A percentile compares a stretch with the other conserved stretches of the same genome.
These are phyloP conservation scores for Tilletia walkeri DNA, from an alignment of 1,284 basidiomycete genomes.

Conservation along the genomic window DNA sequence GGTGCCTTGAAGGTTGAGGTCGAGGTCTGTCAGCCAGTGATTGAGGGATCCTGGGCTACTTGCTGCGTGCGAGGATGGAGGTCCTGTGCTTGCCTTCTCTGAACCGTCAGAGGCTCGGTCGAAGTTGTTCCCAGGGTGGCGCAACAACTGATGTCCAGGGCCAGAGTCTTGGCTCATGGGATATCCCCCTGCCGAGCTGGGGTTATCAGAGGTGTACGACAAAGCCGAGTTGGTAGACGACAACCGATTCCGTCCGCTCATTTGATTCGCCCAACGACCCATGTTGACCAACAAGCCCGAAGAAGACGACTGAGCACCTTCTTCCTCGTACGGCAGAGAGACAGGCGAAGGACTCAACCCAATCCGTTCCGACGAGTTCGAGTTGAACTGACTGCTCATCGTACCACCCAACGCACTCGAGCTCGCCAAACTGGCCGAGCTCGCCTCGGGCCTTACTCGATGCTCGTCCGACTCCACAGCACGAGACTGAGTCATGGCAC, in stretches of 20 bases:
- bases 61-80: no score
- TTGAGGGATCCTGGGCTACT: neutral
- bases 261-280: neutral
- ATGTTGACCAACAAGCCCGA: neutral
- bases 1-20: neutral
- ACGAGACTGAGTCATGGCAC: neutral
- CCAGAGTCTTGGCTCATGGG: no score
- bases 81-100: no score
- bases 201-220: neutral
- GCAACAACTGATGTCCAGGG: no score
- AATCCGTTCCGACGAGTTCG: no score
- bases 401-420: neutral
- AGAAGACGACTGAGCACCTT: neutral
- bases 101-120: no score
- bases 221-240: constrained; percentile 6
- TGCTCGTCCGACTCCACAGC: neutral
- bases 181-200: no score
- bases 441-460: no score
- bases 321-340: no score
- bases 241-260: neutral
- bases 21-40: constrained; percentile 6
- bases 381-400: no score
- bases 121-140: no score
- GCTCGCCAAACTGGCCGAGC: neutral
- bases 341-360: no score